Base-by-base conservation (phyloP, 169 alveolate species). In the Babesia divergens region DNA sequence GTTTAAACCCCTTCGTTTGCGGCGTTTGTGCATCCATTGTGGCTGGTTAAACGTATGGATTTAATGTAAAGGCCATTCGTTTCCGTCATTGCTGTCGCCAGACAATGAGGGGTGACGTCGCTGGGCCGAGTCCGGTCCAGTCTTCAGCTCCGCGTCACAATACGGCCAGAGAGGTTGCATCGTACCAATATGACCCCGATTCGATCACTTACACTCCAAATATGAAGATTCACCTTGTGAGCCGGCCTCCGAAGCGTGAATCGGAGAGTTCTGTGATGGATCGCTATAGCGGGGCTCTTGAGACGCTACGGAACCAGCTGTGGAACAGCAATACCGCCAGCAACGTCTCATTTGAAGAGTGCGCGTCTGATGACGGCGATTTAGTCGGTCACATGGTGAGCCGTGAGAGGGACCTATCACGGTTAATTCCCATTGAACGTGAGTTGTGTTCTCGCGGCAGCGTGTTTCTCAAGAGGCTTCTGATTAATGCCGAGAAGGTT, bases 281-380 rank as follows among this genome's bases (percentile, higher is more conserved):
- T 34, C 62, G 69, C 13, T 56, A 59, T 34, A 58, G 64, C 60
- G 71, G 72, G 22, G 65, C 82, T 1, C 51, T 70, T 20, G 82
- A 70, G 22, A 50, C 58, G 72, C 64, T 70, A 49, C 56, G 82
- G 22, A 70, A 43, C 72, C 55, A 56, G 62, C 53, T 58, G 44
- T 43, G 60, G 62, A 60, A 26, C 29, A 35, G 44, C 9, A n/a
- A 50, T 11, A 47, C 64, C 13, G 31, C 31, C 20, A 40, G 66
- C 29, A 70, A 70, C 49, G 31, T 70, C 38, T 2, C 60, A 1
- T 70, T 70, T 28, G 71, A 47, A 32, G 82, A 70, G 26, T 1
- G 35, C 16, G 65, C 4, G 4, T 7, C 24, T 4, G 42, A 38
- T 6, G 74, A 70, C 34, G 40, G 7, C 9, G 46, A n/a, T 0